A percentile compares a stretch with the other conserved stretches of the same genome.
Evolutionary conservation across 768 basidiomycete species (phyloP).

Genomic region (Trametes elegans): DNA sequence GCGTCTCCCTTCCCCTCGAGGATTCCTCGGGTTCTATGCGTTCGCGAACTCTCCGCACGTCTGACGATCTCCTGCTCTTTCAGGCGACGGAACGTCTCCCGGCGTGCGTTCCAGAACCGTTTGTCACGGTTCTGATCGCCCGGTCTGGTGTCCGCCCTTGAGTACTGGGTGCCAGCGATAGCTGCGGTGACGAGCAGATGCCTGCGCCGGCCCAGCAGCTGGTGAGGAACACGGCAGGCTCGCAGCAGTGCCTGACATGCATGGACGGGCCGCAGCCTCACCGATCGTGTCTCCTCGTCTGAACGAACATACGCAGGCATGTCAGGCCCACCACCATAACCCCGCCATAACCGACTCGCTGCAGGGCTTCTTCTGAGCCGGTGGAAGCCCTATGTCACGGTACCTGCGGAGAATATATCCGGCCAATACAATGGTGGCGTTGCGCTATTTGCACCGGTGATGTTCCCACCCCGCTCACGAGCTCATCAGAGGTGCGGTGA

Average conservation of each 20-base stretch:
- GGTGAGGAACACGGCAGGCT: not conserved
- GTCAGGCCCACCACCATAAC: not conserved
- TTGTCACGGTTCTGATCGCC: conserved; percentile 14
- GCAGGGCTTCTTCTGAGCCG: conserved; percentile 5
- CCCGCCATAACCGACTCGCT: not conserved
- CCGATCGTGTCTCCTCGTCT: not conserved
- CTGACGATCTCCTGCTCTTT: conserved; percentile 12
- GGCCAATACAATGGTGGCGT: conserved; percentile 10
- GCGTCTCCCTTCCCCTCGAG: conserved; percentile 13
- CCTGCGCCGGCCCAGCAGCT: conserved; percentile 8
- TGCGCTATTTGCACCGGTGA: not conserved
- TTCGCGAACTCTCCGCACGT: conserved; percentile 18
- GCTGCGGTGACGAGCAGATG: conserved; percentile 16
- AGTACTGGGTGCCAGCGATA: not conserved
- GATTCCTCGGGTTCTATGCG: conserved; percentile 14
- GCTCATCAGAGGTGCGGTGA: not conserved
- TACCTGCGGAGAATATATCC: conserved; percentile 3
- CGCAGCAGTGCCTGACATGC: not conserved
- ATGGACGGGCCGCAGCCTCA: not conserved
- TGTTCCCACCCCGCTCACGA: not conserved
- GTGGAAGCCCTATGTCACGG: conserved; percentile 4
- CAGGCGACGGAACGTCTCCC: not conserved
- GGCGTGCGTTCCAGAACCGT: conserved; percentile 9
- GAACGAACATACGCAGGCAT: not conserved
- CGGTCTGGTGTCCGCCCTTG: not conserved